Base-by-base conservation (phyloP, 1,284 basidiomycete genomes). In the Irpex sp. region DNA sequence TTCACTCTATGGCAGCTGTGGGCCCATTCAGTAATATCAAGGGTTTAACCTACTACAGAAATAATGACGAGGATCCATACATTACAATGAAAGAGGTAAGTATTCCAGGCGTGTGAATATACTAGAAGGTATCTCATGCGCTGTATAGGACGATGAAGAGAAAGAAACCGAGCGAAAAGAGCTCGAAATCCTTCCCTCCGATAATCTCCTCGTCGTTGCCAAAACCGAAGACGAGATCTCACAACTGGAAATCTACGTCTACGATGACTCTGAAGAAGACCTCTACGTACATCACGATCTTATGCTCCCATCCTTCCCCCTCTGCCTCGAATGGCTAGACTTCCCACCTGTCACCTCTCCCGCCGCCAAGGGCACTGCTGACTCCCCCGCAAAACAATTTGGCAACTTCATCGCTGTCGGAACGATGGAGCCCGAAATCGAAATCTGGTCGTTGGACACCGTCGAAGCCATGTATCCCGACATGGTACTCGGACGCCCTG, bases 271-370 rank as follows among this genome's bases (percentile, higher is more conserved):
- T 0, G 83, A 94, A 79, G 94, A 97, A 74, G 96, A 95, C 73
- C 85, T 99, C 37, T 99, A 97, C 75, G 93, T 94, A 34, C 97
- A 99, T 75, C 97, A 99, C 78, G 97, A 99, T 76, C 85, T 98
- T 72, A 94, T 99, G 88, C 86, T 99, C 15, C 97, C 97, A 63
- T 93, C 94, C 64, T 97, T 98, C 79, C 97, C 97, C 3, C 90
- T 99, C 64, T 98, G 97, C 72, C 90, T 99, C 64, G 97, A 99
- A 83, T 99, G 97, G 97, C 89, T 99, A 67, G 94, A 99, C 77
- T 98, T 96, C 75, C 85, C 90, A 9, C 93, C 94, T 19, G 80
- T 85, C 15, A 81, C 83, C 21, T 73, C 77, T 11, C 71, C 76
- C 15, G 78, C 79, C 44, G 75, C 82, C 40, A 76, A 79, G 44